These are phyloP conservation scores for Metschnikowia arizonensis DNA, from an alignment of 805 yeast genomes.

Conservation along the genomic window DNA sequence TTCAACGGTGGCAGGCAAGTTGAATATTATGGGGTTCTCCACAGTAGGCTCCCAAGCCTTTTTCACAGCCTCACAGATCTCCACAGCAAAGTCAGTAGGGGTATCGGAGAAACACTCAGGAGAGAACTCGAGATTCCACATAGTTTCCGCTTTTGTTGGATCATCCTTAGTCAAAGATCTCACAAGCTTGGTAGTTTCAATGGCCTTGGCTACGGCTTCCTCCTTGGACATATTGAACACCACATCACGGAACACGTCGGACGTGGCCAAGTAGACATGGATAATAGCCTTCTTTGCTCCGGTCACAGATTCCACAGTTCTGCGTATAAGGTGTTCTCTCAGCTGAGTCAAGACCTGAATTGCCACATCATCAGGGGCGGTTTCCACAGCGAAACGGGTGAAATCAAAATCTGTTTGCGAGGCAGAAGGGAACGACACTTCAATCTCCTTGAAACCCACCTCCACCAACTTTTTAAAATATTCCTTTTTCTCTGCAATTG, in stretches of 20 bases:
- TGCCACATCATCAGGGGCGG: conserved; percentile 70
- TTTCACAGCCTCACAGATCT: conserved; percentile 76
- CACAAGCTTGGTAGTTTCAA: conserved; percentile 65
- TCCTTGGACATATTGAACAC: conserved; percentile 69
- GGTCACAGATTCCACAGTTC: conserved; percentile 68
- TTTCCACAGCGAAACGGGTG: conserved; percentile 73
- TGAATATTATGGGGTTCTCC: conserved; percentile 70
- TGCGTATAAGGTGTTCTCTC: conserved; percentile 67
- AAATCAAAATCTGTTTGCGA: conserved; percentile 81
- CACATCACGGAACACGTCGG: conserved; percentile 69
- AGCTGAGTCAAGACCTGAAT: conserved; percentile 74
- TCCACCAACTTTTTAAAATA: conserved; percentile 70
- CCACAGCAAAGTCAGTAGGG: conserved; percentile 67
- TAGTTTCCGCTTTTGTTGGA: conserved; percentile 57
- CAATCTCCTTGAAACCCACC: conserved; percentile 76
- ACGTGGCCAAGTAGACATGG: conserved; percentile 72
- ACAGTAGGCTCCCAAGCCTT: conserved; percentile 75
- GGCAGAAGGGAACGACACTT: conserved; percentile 77
- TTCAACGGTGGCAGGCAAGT: conserved; percentile 79
- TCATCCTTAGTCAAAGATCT: conserved; percentile 71
- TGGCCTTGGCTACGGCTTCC: conserved; percentile 66
- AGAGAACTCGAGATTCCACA: conserved; percentile 70
- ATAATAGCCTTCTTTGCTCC: conserved; percentile 73
- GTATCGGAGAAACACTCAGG: conserved; percentile 79
- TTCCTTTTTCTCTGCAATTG: conserved; percentile 66